Evolutionary conservation across 2,329 filamentous ascomycete genomes (phyloP), one percentile per base, ranked within the genome.

Genomic region (Trichoderma lentiforme): DNA sequence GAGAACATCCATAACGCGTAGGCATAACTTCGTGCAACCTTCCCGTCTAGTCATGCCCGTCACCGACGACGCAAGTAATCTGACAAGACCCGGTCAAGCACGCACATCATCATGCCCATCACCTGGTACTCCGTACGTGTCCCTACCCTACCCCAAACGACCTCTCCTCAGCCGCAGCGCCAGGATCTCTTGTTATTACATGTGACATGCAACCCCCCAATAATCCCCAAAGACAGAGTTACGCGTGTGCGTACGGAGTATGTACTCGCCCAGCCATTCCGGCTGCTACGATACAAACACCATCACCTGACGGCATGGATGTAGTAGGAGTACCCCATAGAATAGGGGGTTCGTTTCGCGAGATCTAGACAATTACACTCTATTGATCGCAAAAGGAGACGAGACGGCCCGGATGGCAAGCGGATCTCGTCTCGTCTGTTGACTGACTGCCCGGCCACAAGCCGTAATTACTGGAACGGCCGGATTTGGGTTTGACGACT

Each of bases 401-500:
- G 60, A 60, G 39, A 51, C 14, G 63, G 63, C n/a, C 15, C 47
- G 64, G 32, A 34, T 28, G 30, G 18, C 63, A 18, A 56, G 51
- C 51, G 63, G 47, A 36, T 28, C 30, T 43, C 36, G 57, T 21
- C 53, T 60, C 21, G n/a, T 39, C 47, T n/a, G n/a, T 21, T 11
- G 14, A 43, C 24, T 39, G 30, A 7, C 4, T 28, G 32, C 9
- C 12, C 43, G 28, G 15, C 65, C 36, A 60, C 65, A 61, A 66
- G 53, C 66, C 66, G 66, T 69, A 69, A 61, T 69, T 69, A 32
- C 65, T 62, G 60, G 36, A 26, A 18, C 14, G 63, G 21, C 63
- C 30, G 15, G 18, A 12, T 26, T 34, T 28, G 26, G 32, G 32
- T 34, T 36, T 21, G 18, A 21, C 6, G n/a, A 24, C n/a, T 63